Percentiles rank a stretch among this genome's conserved stretches.
Conservation (phyloP, 352 stramenopile genomes). For the Saprolegnia diclina region DNA sequence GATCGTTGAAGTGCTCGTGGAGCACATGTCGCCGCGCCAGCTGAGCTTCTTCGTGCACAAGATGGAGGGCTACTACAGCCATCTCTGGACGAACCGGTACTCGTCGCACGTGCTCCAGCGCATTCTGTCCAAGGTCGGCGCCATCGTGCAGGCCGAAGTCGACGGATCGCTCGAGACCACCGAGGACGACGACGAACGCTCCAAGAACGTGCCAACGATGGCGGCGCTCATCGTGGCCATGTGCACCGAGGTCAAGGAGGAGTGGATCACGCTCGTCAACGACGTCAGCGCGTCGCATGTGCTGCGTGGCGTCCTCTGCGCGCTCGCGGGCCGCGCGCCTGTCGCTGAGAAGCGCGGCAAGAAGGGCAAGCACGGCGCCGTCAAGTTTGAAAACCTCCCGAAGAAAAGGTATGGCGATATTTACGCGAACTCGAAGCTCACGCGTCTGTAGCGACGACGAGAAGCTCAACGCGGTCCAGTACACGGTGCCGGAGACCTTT, state of each 20-base stretch:
- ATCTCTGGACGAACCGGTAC: constrained; percentile 84
- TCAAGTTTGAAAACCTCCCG: constrained; percentile 38
- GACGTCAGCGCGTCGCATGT: constrained; percentile 82
- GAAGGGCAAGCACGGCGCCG: constrained; percentile 67
- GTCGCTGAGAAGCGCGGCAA: constrained; percentile 74
- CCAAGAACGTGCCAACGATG: constrained; percentile 57
- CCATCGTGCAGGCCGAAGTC: constrained; percentile 43
- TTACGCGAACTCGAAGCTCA: not conserved
- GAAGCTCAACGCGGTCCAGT: constrained; percentile 32
- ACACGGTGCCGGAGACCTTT: constrained; percentile 50
- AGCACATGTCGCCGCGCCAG: constrained; percentile 63
- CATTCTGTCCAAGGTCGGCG: constrained; percentile 52
- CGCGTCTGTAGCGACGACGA: constrained; percentile 26
- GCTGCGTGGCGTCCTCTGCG: constrained; percentile 60
- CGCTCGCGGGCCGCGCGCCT: constrained; percentile 56
- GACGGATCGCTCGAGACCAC: constrained; percentile 27
- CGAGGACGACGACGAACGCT: constrained; percentile 47
- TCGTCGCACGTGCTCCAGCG: constrained; percentile 81
- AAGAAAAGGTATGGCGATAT: constrained; percentile 2
- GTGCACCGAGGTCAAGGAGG: constrained; percentile 61
- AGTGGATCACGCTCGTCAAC: constrained; percentile 83
- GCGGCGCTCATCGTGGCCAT: constrained; percentile 67
- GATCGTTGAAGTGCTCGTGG: constrained; percentile 61
- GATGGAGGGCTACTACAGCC: constrained; percentile 72
- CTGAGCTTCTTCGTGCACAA: constrained; percentile 72